These are phyloP conservation scores for Glarea lozoyensis DNA, from an alignment of 495 filamentous ascomycete species.

Conservation along the genomic window DNA sequence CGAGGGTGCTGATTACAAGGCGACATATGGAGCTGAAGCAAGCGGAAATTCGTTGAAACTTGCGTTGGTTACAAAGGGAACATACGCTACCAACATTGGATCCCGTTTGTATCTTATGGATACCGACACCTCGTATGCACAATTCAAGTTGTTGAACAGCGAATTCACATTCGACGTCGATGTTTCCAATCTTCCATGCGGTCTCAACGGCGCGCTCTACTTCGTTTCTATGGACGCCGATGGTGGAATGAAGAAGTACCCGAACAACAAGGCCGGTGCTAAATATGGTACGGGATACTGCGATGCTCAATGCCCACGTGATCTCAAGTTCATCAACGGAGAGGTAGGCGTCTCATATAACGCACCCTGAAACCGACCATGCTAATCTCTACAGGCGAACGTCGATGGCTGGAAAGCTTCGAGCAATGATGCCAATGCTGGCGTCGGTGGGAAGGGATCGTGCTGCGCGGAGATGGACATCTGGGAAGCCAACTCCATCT, in stretches of 20 bases:
- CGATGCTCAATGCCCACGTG: conserved; percentile 60
- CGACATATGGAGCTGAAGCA: conserved; percentile 47
- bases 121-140: conserved; percentile 42
- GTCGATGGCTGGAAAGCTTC: conserved; percentile 42
- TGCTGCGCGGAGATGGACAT: conserved; percentile 64
- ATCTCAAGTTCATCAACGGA: conserved; percentile 64
- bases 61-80: conserved; percentile 39
- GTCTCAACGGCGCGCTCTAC: conserved; percentile 67
- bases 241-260: conserved; percentile 45
- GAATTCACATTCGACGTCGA: conserved; percentile 69
- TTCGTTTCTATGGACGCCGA: conserved; percentile 57
- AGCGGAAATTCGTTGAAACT: conserved; percentile 44
- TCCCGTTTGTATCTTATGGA: conserved; percentile 56
- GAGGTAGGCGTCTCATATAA: conserved; percentile 24
- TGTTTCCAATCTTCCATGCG: conserved; percentile 55
- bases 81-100: conserved; percentile 36
- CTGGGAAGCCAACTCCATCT: conserved; percentile 56
- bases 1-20: conserved; percentile 50
- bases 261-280: conserved; percentile 59
- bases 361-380: conserved; percentile 11
- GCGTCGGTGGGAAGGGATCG: conserved; percentile 44
- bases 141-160: conserved; percentile 48
- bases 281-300: conserved; percentile 68
- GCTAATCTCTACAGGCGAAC: conserved; percentile 32
- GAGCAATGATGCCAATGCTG: conserved; percentile 39